Evolutionary conservation across 345 rosid species (phyloP).

Genomic region (Durio zibethinus): DNA sequence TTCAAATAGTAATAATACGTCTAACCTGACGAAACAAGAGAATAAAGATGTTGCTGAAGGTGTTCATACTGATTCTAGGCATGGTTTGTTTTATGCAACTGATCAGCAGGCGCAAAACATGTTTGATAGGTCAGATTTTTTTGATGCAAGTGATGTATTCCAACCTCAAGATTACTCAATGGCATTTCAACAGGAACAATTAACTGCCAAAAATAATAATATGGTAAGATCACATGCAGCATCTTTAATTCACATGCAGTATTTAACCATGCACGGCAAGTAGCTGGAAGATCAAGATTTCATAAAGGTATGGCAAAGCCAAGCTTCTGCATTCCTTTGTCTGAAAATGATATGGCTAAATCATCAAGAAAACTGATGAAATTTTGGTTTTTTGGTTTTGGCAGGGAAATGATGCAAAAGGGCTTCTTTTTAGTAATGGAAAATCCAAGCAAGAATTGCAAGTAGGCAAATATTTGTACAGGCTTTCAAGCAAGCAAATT

Average conservation of each 20-base stretch:
- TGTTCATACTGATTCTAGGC: not conserved
- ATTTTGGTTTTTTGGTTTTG: not conserved
- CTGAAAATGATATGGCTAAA: not conserved
- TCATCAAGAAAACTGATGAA: not conserved
- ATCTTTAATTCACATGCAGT: no score
- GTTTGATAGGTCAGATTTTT: conserved; percentile 27
- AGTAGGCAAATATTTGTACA: no score
- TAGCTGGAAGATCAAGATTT: conserved; percentile 45
- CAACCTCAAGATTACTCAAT: no score
- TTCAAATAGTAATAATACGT: conserved; percentile 30
- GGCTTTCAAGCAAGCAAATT: no score
- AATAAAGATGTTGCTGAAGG: not conserved
- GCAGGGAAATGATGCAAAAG: conserved; percentile 8
- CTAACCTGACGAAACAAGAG: conserved; percentile 25
- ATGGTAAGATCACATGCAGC: conserved; percentile 26
- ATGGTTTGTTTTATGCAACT: not conserved
- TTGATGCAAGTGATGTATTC: conserved; percentile 27
- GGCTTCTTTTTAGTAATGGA: not conserved
- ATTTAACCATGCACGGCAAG: conserved; percentile 30
- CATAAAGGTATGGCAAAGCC: conserved; percentile 26
- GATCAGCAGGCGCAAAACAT: conserved; percentile 9
- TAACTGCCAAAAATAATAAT: conserved; percentile 21
- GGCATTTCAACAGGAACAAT: conserved; percentile 23
- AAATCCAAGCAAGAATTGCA: no score
- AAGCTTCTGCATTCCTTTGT: not conserved